These are phyloP conservation scores for Adiantum capillusveneris DNA, from an alignment of 75 land plant genomes.

Conservation along the genomic window DNA sequence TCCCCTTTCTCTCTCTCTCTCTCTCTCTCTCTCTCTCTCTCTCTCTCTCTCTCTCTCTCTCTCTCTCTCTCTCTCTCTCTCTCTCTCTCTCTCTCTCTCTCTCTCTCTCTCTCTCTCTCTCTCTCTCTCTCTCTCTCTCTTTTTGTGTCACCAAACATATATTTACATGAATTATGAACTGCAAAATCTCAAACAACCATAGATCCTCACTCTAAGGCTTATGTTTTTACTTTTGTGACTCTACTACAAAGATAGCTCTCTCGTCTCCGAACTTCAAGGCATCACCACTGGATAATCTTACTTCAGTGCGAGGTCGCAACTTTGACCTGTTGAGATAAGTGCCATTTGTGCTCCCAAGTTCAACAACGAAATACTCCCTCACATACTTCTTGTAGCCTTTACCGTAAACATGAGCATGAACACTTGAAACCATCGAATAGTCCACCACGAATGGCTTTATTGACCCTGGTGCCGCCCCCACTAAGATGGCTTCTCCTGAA, in stretches of 20 bases:
- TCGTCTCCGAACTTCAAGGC: slow-evolving; percentile 7
- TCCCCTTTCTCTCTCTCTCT: no score
- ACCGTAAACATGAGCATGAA: slow-evolving; percentile 11
- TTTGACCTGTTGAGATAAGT: slow-evolving; percentile 25
- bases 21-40: no score
- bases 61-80: no score
- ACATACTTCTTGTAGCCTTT: slow-evolving; percentile 8
- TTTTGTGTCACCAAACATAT: no score
- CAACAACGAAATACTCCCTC: slow-evolving; percentile 28
- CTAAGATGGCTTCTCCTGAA: slow-evolving; percentile 6
- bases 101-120: no score
- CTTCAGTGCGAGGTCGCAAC: slow-evolving; percentile 3
- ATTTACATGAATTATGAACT: no score
- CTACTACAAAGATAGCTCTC: neutral
- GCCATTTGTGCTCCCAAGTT: slow-evolving; percentile 39
- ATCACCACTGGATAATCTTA: slow-evolving; percentile 3
- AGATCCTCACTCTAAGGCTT: no score
- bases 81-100: no score
- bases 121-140: no score
- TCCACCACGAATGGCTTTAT: slow-evolving; percentile 7
- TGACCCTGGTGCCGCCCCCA: slow-evolving; percentile 9
- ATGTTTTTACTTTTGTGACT: neutral
- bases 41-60: no score
- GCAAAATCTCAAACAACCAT: no score
- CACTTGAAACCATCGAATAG: slow-evolving; percentile 4